Base-by-base conservation (phyloP, 2,329 filamentous ascomycete species). In the Cercospora canescens region DNA sequence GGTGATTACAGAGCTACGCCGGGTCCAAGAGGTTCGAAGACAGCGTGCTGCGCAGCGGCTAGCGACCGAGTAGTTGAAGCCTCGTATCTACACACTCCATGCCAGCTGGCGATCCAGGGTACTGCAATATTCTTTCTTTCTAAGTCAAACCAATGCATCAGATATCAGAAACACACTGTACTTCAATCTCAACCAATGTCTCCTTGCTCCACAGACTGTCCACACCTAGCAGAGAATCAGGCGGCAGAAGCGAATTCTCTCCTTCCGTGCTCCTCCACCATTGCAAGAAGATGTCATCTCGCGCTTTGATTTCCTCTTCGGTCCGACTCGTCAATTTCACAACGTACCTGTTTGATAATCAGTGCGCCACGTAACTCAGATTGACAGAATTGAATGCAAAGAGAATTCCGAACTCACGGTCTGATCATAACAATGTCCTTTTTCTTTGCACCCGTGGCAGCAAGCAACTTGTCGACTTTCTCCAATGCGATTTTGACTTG, bases 241-340 rank as follows among this genome's bases (percentile, higher is more conserved):
- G 68, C 21, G 68, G 68, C 45, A 61, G 21, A 14, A 65, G 26
- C 21, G 56, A 28, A 39, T 60, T 28, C 0, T 66, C 52, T 11
- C 68, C 68, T 32, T 70, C 64, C 14, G 64, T 69, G 52, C 50
- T 61, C 52, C 54, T 67, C 68, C 68, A 70, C 68, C 68, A 70
- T 4, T 65, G 32, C 37, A 67, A 18, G 54, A 64, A 70, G 18
- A 63, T 55, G 2, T 64, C 55, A 21, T 62, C 57, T 24, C 63
- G 52, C 18, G 61, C 64, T 24, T 65, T 34, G 12, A 63, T 62
- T 5, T 70, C 66, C 55, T 67, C 64, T 11, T 21, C 39, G 7
- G 21, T 62, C 3, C 60, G 30, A 45, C 52, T 45, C 28, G 60
- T 62, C 54, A 68, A 52, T 24, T 63, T 62, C n/a, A 72, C 70